Base-by-base conservation (phyloP, 495 filamentous ascomycete species). In the Pseudoneurospora amorphoporcata region DNA sequence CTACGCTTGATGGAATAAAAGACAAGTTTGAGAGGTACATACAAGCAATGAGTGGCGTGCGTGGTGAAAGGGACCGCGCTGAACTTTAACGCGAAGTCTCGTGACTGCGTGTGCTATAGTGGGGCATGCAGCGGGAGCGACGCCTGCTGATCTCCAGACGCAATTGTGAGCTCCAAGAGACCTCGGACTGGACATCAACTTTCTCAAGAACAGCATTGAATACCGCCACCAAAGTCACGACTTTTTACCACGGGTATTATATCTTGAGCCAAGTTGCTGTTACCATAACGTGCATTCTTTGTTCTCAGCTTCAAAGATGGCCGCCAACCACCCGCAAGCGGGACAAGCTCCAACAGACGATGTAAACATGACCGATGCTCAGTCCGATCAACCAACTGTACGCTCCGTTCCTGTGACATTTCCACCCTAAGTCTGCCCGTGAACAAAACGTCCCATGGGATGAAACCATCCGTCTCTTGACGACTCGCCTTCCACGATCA, bases 331-430 rank as follows among this genome's bases (percentile, higher is more conserved):
- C 19, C 38, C 9, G 23, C n/a, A 23, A 19, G n/a, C 23, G 58
- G 32, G 42, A 35, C 17, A 32, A 16, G 43, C 45, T 42, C 32
- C 53, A 16, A 43, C 61, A 4, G 73, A 72, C 65, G 81, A 82
- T 68, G 65, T 78, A 17, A 69, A 74, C 39, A 82, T 81, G 79
- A 76, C 72, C 38, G 79, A 81, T 73, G 73, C 72, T 14, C 75
- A 73, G 35, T 74, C 77, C 19, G 71, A 75, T 39, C 72, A 70
- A 68, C 70, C 73, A 73, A 53, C 53, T 65, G 78, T 79, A 71
- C 37, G 73, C 73, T 41, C 6, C 23, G 8, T 29, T 17, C 19
- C 32, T 43, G 65, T 43, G 8, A 9, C 29, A n/a, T 37, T 17
- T 17, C 1, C 14, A 10, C 45, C 38, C 23, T 19, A 23, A 3